Base-by-base conservation (phyloP, 176 grass and related monocot species). In the Calamus simplicifolius region DNA sequence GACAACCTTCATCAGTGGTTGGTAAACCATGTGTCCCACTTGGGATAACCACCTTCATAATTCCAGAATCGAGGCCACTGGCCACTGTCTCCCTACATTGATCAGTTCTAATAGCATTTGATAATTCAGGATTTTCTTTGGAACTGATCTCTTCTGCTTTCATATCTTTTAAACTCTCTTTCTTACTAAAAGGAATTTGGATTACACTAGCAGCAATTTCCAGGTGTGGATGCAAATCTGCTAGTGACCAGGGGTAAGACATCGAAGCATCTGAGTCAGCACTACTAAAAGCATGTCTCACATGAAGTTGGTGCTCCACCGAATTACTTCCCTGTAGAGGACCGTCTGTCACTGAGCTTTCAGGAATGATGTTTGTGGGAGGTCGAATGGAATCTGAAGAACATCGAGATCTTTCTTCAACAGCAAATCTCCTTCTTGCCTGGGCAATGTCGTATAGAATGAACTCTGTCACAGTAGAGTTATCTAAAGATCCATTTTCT, bases 361-460 rank as follows among this genome's bases (percentile, higher is more conserved):
- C 69, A 27, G 57, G 35, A 79, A 13, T 27, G 65, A 51, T 79
- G 35, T 57, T 27, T 16, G 74, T 57, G 58, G 56, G 52, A 71
- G 79, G 58, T 52, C 73, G 68, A 48, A 54, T 58, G 50, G 57
- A 79, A 72, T 77, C 80, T 56, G 62, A 26, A 57, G 48, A 56
- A 29, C 50, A 75, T 29, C 78, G 70, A 74, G 73, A 31, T 75
- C 25, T 80, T 30, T 89, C 80, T 49, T 96, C 92, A 58, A 72
- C 69, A 6, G 80, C 69, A 53, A 73, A 73, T 54, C 80, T 87
- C 54, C 80, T 58, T 77, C 87, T 87, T 5, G 84, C 93, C 61
- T 90, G 84, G 73, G 75, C 83, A 61, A 85, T 97, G 62, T 97
- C 87, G 55, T 88, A 97, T 64, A 91, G 69, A 71, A 91, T 71